A percentile compares a stretch with the other conserved stretches of the same genome.
Conservation (phyloP, 495 filamentous ascomycete genomes). For the Platismatia glauca region DNA sequence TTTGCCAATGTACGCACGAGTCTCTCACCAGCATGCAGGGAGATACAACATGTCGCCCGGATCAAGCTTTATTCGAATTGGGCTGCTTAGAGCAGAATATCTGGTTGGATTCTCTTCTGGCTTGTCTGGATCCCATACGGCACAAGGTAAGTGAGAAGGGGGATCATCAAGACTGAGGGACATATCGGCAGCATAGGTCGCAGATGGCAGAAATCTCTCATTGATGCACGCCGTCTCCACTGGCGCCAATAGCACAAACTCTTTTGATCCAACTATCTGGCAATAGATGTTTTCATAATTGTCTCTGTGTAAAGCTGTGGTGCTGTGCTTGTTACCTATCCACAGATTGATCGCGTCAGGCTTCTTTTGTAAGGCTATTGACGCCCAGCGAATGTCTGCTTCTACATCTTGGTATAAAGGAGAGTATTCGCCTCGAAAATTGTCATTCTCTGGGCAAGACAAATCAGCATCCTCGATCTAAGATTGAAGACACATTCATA, state of each 20-base stretch:
- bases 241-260: slow-evolving; percentile 62
- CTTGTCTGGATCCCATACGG: slow-evolving; percentile 61
- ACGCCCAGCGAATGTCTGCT: slow-evolving; percentile 53
- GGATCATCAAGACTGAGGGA: slow-evolving; percentile 31
- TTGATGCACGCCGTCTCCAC: slow-evolving; percentile 52
- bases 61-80: slow-evolving; percentile 51
- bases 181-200: slow-evolving; percentile 39
- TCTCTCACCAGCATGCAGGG: slow-evolving; percentile 58
- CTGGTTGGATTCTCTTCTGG: slow-evolving; percentile 38
- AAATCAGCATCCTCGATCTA: not conserved
- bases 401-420: slow-evolving; percentile 48
- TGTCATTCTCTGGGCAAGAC: slow-evolving; percentile 56
- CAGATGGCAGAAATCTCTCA: slow-evolving; percentile 43
- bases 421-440: slow-evolving; percentile 59
- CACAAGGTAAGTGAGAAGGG: slow-evolving; percentile 45
- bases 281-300: slow-evolving; percentile 78
- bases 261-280: slow-evolving; percentile 58
- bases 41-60: slow-evolving; percentile 77
- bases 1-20: not conserved
- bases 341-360: slow-evolving; percentile 62
- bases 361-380: slow-evolving; percentile 47
- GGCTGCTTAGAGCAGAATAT: slow-evolving; percentile 46
- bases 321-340: slow-evolving; percentile 59
- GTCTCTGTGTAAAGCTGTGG: slow-evolving; percentile 65
- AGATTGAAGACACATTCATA: slow-evolving; percentile 17